Conservation (phyloP, 2,329 filamentous ascomycete genomes). For the Penicillium sp. region DNA sequence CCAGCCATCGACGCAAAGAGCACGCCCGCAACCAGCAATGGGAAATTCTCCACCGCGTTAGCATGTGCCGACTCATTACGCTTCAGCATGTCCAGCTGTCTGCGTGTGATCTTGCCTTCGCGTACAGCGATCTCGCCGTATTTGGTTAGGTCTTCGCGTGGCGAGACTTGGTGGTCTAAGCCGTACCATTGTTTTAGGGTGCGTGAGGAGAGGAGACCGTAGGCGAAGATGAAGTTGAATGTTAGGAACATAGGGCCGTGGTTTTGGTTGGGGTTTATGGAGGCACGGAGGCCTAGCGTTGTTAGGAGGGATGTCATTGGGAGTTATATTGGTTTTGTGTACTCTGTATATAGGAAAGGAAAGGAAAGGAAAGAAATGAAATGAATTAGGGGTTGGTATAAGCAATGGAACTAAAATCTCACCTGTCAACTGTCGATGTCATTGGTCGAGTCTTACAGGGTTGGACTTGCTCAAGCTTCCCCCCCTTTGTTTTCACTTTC, state of each 20-base stretch:
- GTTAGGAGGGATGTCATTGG: not conserved
- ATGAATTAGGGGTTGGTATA: not conserved
- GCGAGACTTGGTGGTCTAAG: constrained; percentile 50
- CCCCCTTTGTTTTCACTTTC: too few relatives aligned
- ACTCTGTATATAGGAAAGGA: too few relatives aligned
- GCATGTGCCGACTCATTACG: constrained; percentile 48
- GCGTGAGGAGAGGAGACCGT: constrained; percentile 46
- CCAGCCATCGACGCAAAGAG: constrained; percentile 42
- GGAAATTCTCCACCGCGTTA: constrained; percentile 42
- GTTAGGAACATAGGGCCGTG: not conserved
- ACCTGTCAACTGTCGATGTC: not conserved
- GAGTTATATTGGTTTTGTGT: not conserved
- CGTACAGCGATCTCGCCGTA: constrained; percentile 46
- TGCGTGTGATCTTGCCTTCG: constrained; percentile 45
- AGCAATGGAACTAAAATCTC: not conserved
- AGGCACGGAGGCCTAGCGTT: not conserved
- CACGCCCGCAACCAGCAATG: constrained; percentile 27
- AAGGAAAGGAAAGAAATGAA: too few relatives aligned
- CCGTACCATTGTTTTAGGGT: constrained; percentile 43
- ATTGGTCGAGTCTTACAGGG: not conserved
- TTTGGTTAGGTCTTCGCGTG: constrained; percentile 47
- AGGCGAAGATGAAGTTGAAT: constrained; percentile 29
- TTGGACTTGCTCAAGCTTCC: too few relatives aligned
- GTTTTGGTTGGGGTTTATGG: not conserved
- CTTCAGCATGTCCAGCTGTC: constrained; percentile 44